Percentiles rank a stretch among this genome's conserved stretches.
These are phyloP conservation scores for Ceratocystis destructans DNA, from an alignment of 2,329 filamentous ascomycete genomes.

Conservation along the genomic window DNA sequence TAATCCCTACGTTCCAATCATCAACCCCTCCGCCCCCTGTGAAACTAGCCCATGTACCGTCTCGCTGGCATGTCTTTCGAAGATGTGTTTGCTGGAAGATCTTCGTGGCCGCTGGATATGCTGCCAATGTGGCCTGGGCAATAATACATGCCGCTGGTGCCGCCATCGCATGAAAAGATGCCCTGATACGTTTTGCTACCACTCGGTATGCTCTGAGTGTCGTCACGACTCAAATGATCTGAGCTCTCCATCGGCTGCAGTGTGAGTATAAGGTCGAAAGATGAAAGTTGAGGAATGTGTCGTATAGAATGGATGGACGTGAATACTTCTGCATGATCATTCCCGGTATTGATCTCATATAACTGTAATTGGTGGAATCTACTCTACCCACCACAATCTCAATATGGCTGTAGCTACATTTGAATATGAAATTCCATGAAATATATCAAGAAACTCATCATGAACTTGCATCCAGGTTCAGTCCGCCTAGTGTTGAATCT, in stretches of 20 bases:
- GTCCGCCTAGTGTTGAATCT: not conserved
- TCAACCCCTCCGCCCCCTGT: slow-evolving; percentile 29
- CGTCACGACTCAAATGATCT: slow-evolving; percentile 24
- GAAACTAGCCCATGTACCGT: slow-evolving; percentile 33
- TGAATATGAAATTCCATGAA: not conserved
- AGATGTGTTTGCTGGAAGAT: slow-evolving; percentile 36
- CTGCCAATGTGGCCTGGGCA: slow-evolving; percentile 35
- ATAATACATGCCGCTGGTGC: slow-evolving; percentile 35
- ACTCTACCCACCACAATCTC: not conserved
- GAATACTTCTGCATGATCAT: not conserved
- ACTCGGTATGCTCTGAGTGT: slow-evolving; percentile 35
- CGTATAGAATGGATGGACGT: not conserved
- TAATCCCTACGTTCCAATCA: slow-evolving; percentile 21
- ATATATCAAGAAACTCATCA: not conserved
- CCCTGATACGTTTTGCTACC: slow-evolving; percentile 40
- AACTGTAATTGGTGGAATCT: not conserved
- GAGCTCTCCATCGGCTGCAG: not conserved
- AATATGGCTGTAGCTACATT: not conserved
- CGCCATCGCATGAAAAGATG: slow-evolving; percentile 33
- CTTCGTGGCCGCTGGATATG: slow-evolving; percentile 38
- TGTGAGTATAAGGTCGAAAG: not conserved
- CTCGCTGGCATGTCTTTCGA: slow-evolving; percentile 34
- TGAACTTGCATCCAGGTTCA: too few species aligned
- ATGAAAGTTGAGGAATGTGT: not conserved
- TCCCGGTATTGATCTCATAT: not conserved